Evolutionary conservation across 1,284 basidiomycete species (phyloP).

Genomic region (Ganoderma boninense): DNA sequence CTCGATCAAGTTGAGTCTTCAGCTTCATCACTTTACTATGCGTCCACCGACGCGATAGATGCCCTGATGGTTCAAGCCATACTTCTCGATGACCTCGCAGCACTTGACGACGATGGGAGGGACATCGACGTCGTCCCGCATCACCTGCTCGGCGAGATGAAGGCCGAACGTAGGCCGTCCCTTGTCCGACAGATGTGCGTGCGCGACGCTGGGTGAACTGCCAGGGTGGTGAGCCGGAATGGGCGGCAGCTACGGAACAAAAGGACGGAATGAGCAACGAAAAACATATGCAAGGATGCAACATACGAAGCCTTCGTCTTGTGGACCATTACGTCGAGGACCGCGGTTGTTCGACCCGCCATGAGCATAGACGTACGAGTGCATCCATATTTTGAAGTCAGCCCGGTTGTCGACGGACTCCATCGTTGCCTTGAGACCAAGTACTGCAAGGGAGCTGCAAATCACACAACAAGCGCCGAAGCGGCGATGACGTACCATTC

Average conservation of each 20-base stretch:
- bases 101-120: constrained; percentile 92
- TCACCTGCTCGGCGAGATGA: constrained; percentile 92
- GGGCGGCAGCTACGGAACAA: constrained; percentile 62
- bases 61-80: constrained; percentile 86
- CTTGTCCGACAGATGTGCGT: constrained; percentile 62
- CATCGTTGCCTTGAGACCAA: constrained; percentile 87
- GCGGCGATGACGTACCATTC: constrained; percentile 27
- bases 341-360: constrained; percentile 68
- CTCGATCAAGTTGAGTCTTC: constrained; percentile 88
- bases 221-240: constrained; percentile 43
- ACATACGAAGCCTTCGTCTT: constrained; percentile 88
- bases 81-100: constrained; percentile 90
- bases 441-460: constrained; percentile 47
- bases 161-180: constrained; percentile 88
- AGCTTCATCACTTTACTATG: constrained; percentile 88
- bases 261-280: constrained; percentile 15
- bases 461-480: too few relatives aligned
- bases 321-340: constrained; percentile 83
- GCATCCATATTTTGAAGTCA: constrained; percentile 98
- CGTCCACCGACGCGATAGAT: constrained; percentile 94
- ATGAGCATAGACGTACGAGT: constrained; percentile 92
- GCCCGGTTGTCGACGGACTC: constrained; percentile 94
- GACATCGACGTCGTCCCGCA: constrained; percentile 88
- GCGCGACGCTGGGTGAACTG: constrained; percentile 39
- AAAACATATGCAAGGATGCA: constrained; percentile 1